Base-by-base conservation (phyloP, 306 rosid species). In the Citrullus mucosospermus region DNA sequence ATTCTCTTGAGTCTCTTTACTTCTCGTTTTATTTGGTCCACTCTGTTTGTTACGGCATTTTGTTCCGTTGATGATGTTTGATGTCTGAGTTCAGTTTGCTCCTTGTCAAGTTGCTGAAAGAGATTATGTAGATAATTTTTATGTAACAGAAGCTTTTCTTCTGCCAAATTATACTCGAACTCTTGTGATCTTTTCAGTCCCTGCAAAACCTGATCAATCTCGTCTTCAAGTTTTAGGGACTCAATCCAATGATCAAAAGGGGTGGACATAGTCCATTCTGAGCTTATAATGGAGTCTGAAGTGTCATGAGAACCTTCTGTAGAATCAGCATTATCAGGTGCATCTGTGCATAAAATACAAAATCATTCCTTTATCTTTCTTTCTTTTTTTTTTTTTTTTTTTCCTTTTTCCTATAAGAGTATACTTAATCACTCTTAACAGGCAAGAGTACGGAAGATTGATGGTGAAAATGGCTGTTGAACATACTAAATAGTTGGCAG, bases 131-230 rank as follows among this genome's bases (percentile, higher is more conserved):
- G 77, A 85, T 84, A 87, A n/a, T 44, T 61, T 85, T 86, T 89
- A 54, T 89, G 97, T n/a, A 44, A 71, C 39, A 82, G 57, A 46
- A 92, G 91, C 74, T 59, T 83, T 78, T 92, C 97, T 81, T 87
- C 92, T 14, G 88, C 96, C 20, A 85, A 7, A 81, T 78, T 86
- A 51, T 76, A 92, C 79, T 92, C 97, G 9, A 72, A 56, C 80
- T 91, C 91, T 69, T 95, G 97, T 1, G 96, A 88, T 67, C 83
- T 89, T 84, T 82, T 79, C 34, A 95, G 92, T 63, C 61, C 83
- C 69, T 77, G 77, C 53, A 92, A 86, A 54, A 84, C 89, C n/a
- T 79, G 83, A 80, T 88, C 87, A 36, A 87, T 56, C 68, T 90
- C 96, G 9, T 56, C 82, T 57, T 90, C 91, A 12, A 89, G 88